Evolutionary conservation across 192 early-diverging fungal species (phyloP), one percentile per base, ranked within the genome.

Genomic region (Mycoemilia scoparia): DNA sequence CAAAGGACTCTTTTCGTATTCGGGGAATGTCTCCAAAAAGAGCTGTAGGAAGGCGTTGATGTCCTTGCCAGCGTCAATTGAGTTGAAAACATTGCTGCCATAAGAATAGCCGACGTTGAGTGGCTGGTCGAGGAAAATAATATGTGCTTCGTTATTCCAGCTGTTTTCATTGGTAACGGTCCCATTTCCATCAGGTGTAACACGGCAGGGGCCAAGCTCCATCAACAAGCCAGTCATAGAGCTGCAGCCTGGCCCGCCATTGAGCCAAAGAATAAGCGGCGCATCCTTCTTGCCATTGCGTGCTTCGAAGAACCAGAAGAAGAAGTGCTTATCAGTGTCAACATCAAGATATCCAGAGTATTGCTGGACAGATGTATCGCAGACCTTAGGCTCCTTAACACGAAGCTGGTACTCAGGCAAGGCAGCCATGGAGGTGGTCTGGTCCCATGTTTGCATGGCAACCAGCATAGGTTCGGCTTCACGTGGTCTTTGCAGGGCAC

Each of bases 231-330:
- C 79, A 3, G 76, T 82, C 24, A 78, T 59, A 3, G 77, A 87
- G 25, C 67, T 69, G 54, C 84, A 85, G 13, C 84, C 84, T 11
- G 84, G 84, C 4, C 84, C 84, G 21, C 83, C 83, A 36, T 84
- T 87, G 39, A 87, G 54, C 70, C 77, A 82, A 29, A 86, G 54
- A 1, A 77, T 43, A 15, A 78, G 50, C 3, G 91, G 91, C 41
- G 87, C 89, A 14, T 57, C 46, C 41, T 54, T 42, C 11, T 77
- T 75, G 30, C 69, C 57, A 40, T 67, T 67, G 43, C 84, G 80
- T 4, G 82, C 79, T 56, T 91, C 90, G 57, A 98, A 96, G 71
- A 98, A 96, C 82, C 84, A 89, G 55, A 85, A 89, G 67, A 85
- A 88, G 47, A 85, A 87, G 55, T 89, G 82, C 24, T 78, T 69